Evolutionary conservation across 192 early-diverging fungal genomes (phyloP).

Genomic region (Rhizoclosmatium globosum): DNA sequence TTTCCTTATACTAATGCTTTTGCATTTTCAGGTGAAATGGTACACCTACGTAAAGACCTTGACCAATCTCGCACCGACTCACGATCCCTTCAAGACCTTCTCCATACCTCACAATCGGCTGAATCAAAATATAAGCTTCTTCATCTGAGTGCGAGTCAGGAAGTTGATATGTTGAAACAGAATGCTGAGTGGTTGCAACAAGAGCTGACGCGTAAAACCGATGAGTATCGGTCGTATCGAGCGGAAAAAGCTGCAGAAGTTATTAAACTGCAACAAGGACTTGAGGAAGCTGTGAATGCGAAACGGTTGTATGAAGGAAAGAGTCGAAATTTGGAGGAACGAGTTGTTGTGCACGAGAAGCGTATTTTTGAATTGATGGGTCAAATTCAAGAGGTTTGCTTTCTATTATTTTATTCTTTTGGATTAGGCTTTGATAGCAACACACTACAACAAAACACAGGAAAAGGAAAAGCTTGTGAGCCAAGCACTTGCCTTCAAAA

Average conservation of each 20-base stretch:
- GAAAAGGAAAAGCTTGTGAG: constrained; percentile 30
- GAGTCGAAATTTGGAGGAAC: constrained; percentile 10
- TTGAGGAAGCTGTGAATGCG: constrained; percentile 3
- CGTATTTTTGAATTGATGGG: constrained; percentile 40
- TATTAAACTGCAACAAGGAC: not conserved
- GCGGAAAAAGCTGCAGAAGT: constrained; percentile 47
- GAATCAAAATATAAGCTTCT: not conserved
- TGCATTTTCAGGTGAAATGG: constrained; percentile 14
- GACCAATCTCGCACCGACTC: constrained; percentile 8
- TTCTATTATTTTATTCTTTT: constrained; percentile 8
- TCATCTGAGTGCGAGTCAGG: constrained; percentile 46
- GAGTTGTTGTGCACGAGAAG: constrained; percentile 44
- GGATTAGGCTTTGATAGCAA: not conserved
- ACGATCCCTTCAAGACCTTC: constrained; percentile 7
- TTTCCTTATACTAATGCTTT: not conserved
- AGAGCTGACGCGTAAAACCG: constrained; percentile 67
- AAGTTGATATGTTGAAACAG: constrained; percentile 63
- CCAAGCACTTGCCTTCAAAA: constrained; percentile 61
- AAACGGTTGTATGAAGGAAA: not conserved
- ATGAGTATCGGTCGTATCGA: constrained; percentile 61
- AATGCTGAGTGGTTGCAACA: constrained; percentile 70
- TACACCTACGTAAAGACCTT: not conserved
- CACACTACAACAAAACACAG: not conserved
- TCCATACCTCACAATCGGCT: not conserved
- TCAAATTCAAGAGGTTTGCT: constrained; percentile 45